These are phyloP conservation scores for Persicaria tinctoria DNA, from an alignment of 148 eudicot species.

Conservation along the genomic window DNA sequence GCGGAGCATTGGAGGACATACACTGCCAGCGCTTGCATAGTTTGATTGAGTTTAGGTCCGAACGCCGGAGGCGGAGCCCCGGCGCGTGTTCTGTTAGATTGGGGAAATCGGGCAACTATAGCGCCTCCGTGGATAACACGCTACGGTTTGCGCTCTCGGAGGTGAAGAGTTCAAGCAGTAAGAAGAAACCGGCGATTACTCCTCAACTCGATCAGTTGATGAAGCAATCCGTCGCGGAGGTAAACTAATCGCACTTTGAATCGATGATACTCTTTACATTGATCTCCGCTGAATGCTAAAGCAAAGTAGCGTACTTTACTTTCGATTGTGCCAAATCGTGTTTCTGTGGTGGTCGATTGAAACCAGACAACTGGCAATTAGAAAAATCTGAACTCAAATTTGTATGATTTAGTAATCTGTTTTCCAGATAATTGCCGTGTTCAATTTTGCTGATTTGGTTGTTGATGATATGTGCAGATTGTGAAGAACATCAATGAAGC, in stretches of 20 bases:
- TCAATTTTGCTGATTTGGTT: neutral
- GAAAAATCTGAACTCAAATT: too few relatives aligned
- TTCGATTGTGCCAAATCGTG: neutral
- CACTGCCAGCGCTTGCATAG: neutral
- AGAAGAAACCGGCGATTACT: neutral
- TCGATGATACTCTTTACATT: too few relatives aligned
- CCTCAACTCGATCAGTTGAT: conserved; percentile 12
- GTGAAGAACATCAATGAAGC: conserved; percentile 36
- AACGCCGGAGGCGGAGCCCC: neutral
- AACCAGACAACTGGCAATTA: neutral
- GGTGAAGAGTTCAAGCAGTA: conserved; percentile 6
- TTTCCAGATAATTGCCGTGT: too few relatives aligned
- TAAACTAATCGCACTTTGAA: neutral
- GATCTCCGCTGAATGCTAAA: neutral
- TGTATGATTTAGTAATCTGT: too few relatives aligned
- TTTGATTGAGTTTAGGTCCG: neutral
- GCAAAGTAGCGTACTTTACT: neutral
- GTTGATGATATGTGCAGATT: conserved; percentile 2
- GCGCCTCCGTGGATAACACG: conserved; percentile 1
- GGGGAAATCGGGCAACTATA: neutral
- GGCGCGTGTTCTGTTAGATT: neutral
- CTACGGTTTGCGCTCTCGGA: neutral
- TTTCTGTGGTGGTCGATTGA: neutral
- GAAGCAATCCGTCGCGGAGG: conserved; percentile 11
- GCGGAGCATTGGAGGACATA: neutral